phyloP scores from a whole-genome alignment of 306 rosid genomes.

The Malus sieversii region DNA sequence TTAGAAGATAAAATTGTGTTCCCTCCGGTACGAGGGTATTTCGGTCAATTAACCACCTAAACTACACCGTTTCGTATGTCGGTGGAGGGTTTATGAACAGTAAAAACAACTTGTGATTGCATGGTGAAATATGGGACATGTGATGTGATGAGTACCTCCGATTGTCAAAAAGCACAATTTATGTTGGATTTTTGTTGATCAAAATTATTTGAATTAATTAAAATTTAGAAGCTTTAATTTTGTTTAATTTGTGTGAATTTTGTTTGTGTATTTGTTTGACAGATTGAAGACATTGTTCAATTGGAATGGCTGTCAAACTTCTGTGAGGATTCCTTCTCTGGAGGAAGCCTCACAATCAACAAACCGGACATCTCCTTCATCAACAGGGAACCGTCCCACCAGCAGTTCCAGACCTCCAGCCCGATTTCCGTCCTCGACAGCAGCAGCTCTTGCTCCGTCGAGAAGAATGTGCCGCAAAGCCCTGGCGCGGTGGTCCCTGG shows the following conservation, averaged over 20 bases:
- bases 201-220: background rate
- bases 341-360: slow-evolving; percentile 69
- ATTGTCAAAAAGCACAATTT: background rate
- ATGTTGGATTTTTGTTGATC: background rate
- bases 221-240: background rate
- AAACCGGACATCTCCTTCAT: slow-evolving; percentile 31
- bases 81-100: background rate
- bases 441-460: slow-evolving; percentile 76
- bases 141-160: background rate
- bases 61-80: background rate
- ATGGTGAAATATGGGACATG: background rate
- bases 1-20: background rate
- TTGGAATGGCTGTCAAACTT: slow-evolving; percentile 91
- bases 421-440: slow-evolving; percentile 91
- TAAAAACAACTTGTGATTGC: background rate
- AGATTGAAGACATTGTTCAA: slow-evolving; percentile 88
- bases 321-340: slow-evolving; percentile 81
- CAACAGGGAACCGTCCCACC: slow-evolving; percentile 42
- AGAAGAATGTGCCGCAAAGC: slow-evolving; percentile 39
- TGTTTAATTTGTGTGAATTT: background rate
- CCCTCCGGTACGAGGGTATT: background rate
- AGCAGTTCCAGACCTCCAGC: slow-evolving; percentile 67
- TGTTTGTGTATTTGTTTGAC: background rate
- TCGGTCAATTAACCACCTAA: background rate
- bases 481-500: slow-evolving; percentile 37